Base-by-base conservation (phyloP, 257 asterid species). In the Solanum piurae region DNA sequence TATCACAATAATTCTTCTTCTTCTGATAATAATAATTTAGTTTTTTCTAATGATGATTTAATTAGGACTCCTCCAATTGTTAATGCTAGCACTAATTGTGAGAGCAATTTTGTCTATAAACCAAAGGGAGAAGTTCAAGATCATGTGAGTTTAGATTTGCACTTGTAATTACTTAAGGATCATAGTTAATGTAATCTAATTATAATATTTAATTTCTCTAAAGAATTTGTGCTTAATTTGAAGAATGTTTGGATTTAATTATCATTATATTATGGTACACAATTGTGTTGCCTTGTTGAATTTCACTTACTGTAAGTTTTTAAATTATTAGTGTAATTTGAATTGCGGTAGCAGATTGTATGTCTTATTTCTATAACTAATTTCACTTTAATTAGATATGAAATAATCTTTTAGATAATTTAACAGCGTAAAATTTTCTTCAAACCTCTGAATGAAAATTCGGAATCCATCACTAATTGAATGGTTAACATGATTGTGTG, bases 131-230 rank as follows among this genome's bases (percentile, higher is more conserved):
- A 68, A 84, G 87, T 90, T 93, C 94, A 93, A 77, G 99, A 94
- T 85, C 95, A 91, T 34, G 94, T 96, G 92, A 96, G 98, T 94
- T 92, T 96, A 91, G 99, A 96, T 89, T 91, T 96, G 80, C 98
- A 92, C 91, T 94, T 96, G 89, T 96, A 90, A 87, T 74, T n/a
- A n/a, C 27, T 64, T 64, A 69, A 66, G 73, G 25, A 38, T 36
- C 13, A 33, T 18, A 13, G 5, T 36, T 20, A 64, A 64, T n/a
- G 80, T 73, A 34, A 73, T 36, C 29, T 5, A 9, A 34, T 34
- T 18, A 73, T 20, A 31, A 16, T 72, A 6, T 12, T 13, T 69
- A 13, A 7, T 69, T 72, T 72, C 44, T 72, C 37, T 18, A 29
- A 10, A 72, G 16, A 33, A 71, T 3, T 36, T 73, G 10, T 37